phyloP scores from a whole-genome alignment of 129 eudicot genomes.

The Centella asiatica region DNA sequence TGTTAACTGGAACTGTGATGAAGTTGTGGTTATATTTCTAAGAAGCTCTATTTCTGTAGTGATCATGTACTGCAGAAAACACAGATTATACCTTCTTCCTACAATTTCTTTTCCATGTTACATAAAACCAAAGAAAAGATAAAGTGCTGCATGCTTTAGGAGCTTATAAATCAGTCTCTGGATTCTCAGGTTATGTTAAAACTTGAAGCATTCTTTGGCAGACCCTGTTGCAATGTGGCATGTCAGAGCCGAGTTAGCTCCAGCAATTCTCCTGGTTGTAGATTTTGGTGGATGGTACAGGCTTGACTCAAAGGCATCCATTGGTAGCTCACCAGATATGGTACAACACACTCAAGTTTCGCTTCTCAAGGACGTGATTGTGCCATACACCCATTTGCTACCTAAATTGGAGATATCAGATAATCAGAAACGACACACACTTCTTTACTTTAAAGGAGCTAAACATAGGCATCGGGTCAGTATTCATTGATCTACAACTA shows the following conservation, averaged over 20 bases:
- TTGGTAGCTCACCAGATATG: slow-evolving; percentile 48
- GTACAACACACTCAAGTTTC: slow-evolving; percentile 92
- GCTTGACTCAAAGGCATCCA: slow-evolving; percentile 68
- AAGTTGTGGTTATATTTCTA: neutral
- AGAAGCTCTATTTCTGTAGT: neutral
- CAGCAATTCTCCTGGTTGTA: slow-evolving; percentile 81
- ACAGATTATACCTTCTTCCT: no score
- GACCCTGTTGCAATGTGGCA: slow-evolving; percentile 99
- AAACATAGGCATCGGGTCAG: slow-evolving; percentile 96
- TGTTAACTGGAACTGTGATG: no score
- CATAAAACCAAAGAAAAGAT: neutral
- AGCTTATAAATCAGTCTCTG: slow-evolving; percentile 50
- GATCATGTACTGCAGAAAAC: neutral
- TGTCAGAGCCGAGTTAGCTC: slow-evolving; percentile 73
- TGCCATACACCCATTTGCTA: slow-evolving; percentile 77
- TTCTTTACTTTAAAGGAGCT: slow-evolving; percentile 95
- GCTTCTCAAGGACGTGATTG: slow-evolving; percentile 80
- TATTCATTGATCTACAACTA: slow-evolving; percentile 1
- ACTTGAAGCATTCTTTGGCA: slow-evolving; percentile 96
- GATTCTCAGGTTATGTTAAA: slow-evolving; percentile 78
- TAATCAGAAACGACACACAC: slow-evolving; percentile 50
- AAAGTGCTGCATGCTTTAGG: slow-evolving; percentile 22
- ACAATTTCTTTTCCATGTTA: neutral
- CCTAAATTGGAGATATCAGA: slow-evolving; percentile 53
- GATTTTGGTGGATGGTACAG: slow-evolving; percentile 97